Evolutionary conservation across 2,329 filamentous ascomycete species (phyloP), one percentile per base, ranked within the genome.

Genomic region (Penicillium corylophilum): DNA sequence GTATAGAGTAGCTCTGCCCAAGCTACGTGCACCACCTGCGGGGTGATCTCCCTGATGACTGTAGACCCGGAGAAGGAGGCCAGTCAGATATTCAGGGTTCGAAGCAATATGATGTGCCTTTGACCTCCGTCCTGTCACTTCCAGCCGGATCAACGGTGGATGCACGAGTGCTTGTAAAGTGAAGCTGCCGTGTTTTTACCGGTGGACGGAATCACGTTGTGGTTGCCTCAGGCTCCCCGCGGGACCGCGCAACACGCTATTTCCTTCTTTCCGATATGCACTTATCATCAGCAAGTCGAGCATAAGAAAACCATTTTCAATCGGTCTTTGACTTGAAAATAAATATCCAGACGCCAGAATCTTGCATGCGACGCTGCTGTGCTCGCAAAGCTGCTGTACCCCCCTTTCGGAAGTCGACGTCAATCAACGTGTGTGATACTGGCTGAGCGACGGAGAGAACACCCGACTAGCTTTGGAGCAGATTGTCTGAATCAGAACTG

Each of bases 121-220:
- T 38, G n/a, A 20, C 4, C 22, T n/a, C n/a, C 22, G 39, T 18
- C 9, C 7, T 13, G 29, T 1, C n/a, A 36, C 22, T 26, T 13
- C 16, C 22, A 24, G 3, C 22, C 7, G 7, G 16, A 26, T 15
- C 29, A 42, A 36, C 38, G 0, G 43, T 42, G 24, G 28, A 36
- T 51, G 28, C 6, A 42, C 23, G 1, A 31, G 36, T 9, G 35
- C 15, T 31, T 23, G 16, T 16, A 16, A 36, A 28, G 29, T 33
- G 8, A 20, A 26, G n/a, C 36, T 43, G 22, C 35, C 22, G 35
- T 31, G 33, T 20, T 51, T 54, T 54, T 40, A 43, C 45, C 48
- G 49, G 50, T 54, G 44, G 45, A 52, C 44, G 47, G 46, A 45
- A 59, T 59, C 56, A 59, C 56, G 56, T 59, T 59, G n/a, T 18